Percentiles rank a stretch among this genome's conserved stretches.
Evolutionary conservation across 768 basidiomycete genomes (phyloP).

Genomic region (Termitomyces sp.): DNA sequence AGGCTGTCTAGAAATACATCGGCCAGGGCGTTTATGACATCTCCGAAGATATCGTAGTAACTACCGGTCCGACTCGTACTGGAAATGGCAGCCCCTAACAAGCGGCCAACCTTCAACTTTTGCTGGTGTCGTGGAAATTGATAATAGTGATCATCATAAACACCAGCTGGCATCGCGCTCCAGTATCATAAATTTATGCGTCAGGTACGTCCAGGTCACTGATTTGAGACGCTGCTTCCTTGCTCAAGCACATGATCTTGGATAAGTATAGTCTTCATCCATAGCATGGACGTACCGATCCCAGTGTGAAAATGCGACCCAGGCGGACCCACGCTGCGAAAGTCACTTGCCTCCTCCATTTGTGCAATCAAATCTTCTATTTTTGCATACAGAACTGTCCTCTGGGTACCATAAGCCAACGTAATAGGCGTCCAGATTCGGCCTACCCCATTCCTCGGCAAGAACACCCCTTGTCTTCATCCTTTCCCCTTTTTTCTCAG

Average conservation of each 20-base stretch:
- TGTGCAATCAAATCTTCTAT: constrained; percentile 6
- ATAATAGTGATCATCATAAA: not conserved
- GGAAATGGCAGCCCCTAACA: not conserved
- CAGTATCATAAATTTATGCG: not conserved
- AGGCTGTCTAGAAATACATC: not conserved
- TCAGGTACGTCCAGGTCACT: constrained; percentile 11
- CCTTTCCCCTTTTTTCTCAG: constrained; percentile 9
- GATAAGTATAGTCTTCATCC: constrained; percentile 7
- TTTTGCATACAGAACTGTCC: constrained; percentile 2
- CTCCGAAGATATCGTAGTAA: not conserved
- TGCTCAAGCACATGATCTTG: not conserved
- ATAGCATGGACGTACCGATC: constrained; percentile 5
- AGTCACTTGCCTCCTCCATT: constrained; percentile 15
- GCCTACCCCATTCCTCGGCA: constrained; percentile 14
- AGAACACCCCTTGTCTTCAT: constrained; percentile 5
- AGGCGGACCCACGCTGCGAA: constrained; percentile 5
- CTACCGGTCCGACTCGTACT: not conserved
- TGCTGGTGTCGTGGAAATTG: not conserved
- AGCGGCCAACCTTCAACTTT: not conserved
- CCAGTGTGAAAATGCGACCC: constrained; percentile 10
- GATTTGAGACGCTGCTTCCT: constrained; percentile 1
- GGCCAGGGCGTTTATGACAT: not conserved
- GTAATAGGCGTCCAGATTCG: constrained; percentile 20
- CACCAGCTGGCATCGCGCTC: not conserved
- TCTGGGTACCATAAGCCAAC: constrained; percentile 8